phyloP scores from a whole-genome alignment of 140 eudicot species.

The Cichorium intybus region DNA sequence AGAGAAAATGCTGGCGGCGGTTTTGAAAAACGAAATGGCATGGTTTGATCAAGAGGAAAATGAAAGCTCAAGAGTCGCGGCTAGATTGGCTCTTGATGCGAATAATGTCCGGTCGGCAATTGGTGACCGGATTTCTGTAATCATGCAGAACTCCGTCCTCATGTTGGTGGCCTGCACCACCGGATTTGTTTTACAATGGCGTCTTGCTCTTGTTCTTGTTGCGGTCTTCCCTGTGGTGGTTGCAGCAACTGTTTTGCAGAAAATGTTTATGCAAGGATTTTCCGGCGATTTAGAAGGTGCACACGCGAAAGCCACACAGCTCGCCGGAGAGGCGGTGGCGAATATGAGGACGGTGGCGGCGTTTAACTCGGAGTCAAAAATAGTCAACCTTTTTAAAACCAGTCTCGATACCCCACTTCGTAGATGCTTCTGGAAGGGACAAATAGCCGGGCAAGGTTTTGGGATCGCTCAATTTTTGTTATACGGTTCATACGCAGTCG shows the following conservation, averaged over 20 bases:
- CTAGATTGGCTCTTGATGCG: constrained; percentile 74
- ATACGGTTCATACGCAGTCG: constrained; percentile 79
- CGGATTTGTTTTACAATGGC: constrained; percentile 88
- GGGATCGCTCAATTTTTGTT: constrained; percentile 82
- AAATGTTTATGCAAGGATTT: constrained; percentile 92
- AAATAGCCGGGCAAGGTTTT: constrained; percentile 82
- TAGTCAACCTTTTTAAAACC: constrained; percentile 53
- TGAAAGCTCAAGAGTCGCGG: constrained; percentile 81
- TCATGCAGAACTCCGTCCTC: constrained; percentile 87
- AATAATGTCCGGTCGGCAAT: constrained; percentile 84
- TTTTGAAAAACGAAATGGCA: constrained; percentile 83
- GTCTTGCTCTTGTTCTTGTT: constrained; percentile 84
- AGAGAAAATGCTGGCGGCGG: constrained; percentile 75
- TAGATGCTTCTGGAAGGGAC: constrained; percentile 92
- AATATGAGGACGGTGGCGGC: constrained; percentile 89
- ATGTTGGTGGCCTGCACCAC: constrained; percentile 91
- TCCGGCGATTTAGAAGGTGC: constrained; percentile 89
- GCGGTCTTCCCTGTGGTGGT: constrained; percentile 89
- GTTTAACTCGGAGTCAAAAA: constrained; percentile 74
- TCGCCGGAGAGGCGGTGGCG: constrained; percentile 87
- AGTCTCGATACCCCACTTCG: constrained; percentile 59
- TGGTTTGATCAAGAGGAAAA: constrained; percentile 94
- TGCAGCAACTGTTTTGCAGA: constrained; percentile 90
- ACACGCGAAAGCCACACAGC: constrained; percentile 85
- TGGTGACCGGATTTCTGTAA: constrained; percentile 83